Evolutionary conservation across 169 alveolate species (phyloP).

Genomic region (Plasmodium blacklocki): DNA sequence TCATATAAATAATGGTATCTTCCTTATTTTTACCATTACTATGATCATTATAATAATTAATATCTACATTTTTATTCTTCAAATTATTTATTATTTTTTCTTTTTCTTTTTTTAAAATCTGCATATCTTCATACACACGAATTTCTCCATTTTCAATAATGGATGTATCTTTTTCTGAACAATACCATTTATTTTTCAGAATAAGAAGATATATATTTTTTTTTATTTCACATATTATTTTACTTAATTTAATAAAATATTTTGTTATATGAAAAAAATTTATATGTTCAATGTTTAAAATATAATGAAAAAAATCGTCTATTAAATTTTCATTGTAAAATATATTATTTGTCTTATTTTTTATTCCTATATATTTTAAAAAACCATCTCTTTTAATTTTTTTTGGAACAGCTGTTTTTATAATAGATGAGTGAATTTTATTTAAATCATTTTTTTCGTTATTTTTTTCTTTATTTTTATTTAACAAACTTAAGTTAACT

Average conservation of each 20-base stretch:
- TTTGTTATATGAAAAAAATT: slow-evolving; percentile 52
- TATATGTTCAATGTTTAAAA: slow-evolving; percentile 21
- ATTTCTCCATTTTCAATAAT: slow-evolving; percentile 10
- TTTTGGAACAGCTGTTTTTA: too few species aligned
- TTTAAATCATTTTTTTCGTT: too few species aligned
- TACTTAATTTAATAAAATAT: slow-evolving; percentile 65
- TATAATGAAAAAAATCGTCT: slow-evolving; percentile 23
- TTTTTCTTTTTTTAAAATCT: slow-evolving; percentile 16
- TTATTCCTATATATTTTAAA: slow-evolving; percentile 15
- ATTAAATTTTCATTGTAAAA: slow-evolving; percentile 14
- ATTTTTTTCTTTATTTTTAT: neutral
- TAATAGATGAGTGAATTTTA: too few species aligned
- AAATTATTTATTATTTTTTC: neutral
- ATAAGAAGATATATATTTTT: slow-evolving; percentile 20
- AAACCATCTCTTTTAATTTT: neutral
- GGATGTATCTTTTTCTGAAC: neutral
- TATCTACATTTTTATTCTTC: slow-evolving; percentile 1
- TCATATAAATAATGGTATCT: neutral
- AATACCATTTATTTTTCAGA: neutral
- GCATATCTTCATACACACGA: slow-evolving; percentile 5
- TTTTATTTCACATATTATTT: slow-evolving; percentile 60
- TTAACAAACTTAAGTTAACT: slow-evolving; percentile 30
- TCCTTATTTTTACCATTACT: neutral
- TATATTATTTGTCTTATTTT: neutral
- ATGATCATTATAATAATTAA: neutral